These are phyloP conservation scores for Fagopyrum esculentum DNA, from an alignment of 148 eudicot species.

Conservation along the genomic window DNA sequence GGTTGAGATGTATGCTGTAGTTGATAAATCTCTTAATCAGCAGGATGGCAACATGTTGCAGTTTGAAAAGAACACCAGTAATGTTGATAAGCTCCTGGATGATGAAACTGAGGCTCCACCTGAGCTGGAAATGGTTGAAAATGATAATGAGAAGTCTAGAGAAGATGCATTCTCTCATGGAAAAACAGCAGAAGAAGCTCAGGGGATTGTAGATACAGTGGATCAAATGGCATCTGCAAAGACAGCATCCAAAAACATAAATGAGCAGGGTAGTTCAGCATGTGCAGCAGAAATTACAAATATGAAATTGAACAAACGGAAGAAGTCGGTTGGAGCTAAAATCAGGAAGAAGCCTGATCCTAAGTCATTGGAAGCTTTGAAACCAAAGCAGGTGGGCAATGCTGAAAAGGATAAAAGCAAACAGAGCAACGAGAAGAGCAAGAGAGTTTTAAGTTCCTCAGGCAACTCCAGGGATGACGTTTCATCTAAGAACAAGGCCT, in stretches of 20 bases:
- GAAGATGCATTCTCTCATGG: slow-evolving; percentile 14
- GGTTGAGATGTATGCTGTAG: neutral
- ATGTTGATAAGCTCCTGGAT: slow-evolving; percentile 18
- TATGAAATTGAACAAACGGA: slow-evolving; percentile 23
- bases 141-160: slow-evolving; percentile 12
- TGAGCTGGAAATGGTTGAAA: slow-evolving; percentile 15
- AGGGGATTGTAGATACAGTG: neutral
- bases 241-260: slow-evolving; percentile 10
- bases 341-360: slow-evolving; percentile 20
- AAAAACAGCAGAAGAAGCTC: slow-evolving; percentile 12
- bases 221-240: neutral
- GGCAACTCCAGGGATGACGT: neutral
- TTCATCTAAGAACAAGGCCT: neutral
- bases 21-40: neutral
- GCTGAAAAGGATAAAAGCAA: slow-evolving; percentile 8
- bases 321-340: slow-evolving; percentile 32
- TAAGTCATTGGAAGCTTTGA: slow-evolving; percentile 3
- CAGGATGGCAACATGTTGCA: slow-evolving; percentile 1
- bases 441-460: neutral
- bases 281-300: slow-evolving; percentile 19
- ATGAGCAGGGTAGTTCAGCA: slow-evolving; percentile 19
- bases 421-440: slow-evolving; percentile 2
- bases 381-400: slow-evolving; percentile 5
- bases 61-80: neutral
- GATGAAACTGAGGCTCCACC: slow-evolving; percentile 59